phyloP scores from a whole-genome alignment of 2,329 filamentous ascomycete species.

The Nectriaceae sp. region DNA sequence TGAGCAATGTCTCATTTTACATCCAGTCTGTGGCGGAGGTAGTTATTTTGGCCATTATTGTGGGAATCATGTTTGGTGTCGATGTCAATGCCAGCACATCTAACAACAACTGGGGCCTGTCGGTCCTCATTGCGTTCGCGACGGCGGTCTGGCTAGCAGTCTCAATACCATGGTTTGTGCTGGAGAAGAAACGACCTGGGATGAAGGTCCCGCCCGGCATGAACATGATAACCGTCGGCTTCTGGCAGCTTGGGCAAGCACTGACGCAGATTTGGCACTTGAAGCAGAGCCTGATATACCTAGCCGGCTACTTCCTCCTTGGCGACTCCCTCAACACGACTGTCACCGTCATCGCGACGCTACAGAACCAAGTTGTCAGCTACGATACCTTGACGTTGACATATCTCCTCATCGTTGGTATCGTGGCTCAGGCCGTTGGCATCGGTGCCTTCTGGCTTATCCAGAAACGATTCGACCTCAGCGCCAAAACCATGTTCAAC shows the following conservation, averaged over 20 bases:
- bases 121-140: slow-evolving; percentile 65
- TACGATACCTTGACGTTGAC: slow-evolving; percentile 67
- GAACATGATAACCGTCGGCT: slow-evolving; percentile 58
- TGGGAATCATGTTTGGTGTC: slow-evolving; percentile 64
- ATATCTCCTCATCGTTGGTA: slow-evolving; percentile 67
- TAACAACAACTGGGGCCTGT: slow-evolving; percentile 68
- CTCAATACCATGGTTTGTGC: slow-evolving; percentile 66
- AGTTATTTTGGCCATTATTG: slow-evolving; percentile 63
- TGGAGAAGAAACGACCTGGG: slow-evolving; percentile 66
- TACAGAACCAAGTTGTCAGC: slow-evolving; percentile 65
- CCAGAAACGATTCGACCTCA: slow-evolving; percentile 59
- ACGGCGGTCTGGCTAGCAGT: slow-evolving; percentile 65
- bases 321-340: slow-evolving; percentile 73
- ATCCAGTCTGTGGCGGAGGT: slow-evolving; percentile 64
- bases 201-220: slow-evolving; percentile 39
- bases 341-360: slow-evolving; percentile 65
- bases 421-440: slow-evolving; percentile 62
- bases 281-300: slow-evolving; percentile 66
- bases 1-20: slow-evolving; percentile 66
- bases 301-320: slow-evolving; percentile 68
- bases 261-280: slow-evolving; percentile 62
- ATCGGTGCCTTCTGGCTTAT: slow-evolving; percentile 64
- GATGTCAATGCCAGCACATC: slow-evolving; percentile 58
- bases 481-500: slow-evolving; percentile 71
- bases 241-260: slow-evolving; percentile 63